Percentiles rank a stretch among this genome's conserved stretches.
These are phyloP conservation scores for Curvularia sp. DNA, from an alignment of 2,329 filamentous ascomycete genomes.

Conservation along the genomic window DNA sequence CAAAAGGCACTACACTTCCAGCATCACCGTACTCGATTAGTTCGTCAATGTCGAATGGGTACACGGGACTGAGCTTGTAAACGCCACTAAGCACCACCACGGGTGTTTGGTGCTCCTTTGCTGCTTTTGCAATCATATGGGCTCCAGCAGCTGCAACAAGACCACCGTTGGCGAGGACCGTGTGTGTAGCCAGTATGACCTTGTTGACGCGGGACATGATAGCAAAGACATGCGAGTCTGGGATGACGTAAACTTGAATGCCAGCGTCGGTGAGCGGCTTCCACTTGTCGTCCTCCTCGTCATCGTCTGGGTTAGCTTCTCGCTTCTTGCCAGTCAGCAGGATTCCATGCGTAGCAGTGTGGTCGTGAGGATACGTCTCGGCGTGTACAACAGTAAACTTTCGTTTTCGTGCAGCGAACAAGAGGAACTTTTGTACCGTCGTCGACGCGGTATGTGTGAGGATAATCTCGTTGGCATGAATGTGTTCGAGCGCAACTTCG, in stretches of 20 bases:
- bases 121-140: conserved; percentile 81
- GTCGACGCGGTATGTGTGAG: conserved; percentile 85
- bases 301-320: conserved; percentile 57
- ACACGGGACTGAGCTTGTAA: conserved; percentile 92
- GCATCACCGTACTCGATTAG: conserved; percentile 88
- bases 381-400: conserved; percentile 91
- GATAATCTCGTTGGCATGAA: conserved; percentile 91
- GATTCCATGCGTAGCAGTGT: conserved; percentile 67
- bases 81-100: conserved; percentile 90
- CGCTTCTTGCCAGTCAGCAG: conserved; percentile 63
- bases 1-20: conserved; percentile 76
- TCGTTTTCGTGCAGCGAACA: conserved; percentile 85
- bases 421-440: conserved; percentile 87
- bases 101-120: conserved; percentile 79
- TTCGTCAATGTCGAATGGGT: conserved; percentile 80
- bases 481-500: conserved; percentile 85
- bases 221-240: conserved; percentile 85
- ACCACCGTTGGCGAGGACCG: conserved; percentile 86
- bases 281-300: conserved; percentile 65
- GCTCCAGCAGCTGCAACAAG: conserved; percentile 86
- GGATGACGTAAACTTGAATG: conserved; percentile 81
- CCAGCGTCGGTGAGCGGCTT: conserved; percentile 81
- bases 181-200: conserved; percentile 87
- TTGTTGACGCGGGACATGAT: conserved; percentile 97
- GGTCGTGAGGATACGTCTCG: conserved; percentile 74